Percentiles rank a stretch among this genome's conserved stretches.
Evolutionary conservation across 805 yeast genomes (phyloP).

Genomic region (Lipomyces kockii): DNA sequence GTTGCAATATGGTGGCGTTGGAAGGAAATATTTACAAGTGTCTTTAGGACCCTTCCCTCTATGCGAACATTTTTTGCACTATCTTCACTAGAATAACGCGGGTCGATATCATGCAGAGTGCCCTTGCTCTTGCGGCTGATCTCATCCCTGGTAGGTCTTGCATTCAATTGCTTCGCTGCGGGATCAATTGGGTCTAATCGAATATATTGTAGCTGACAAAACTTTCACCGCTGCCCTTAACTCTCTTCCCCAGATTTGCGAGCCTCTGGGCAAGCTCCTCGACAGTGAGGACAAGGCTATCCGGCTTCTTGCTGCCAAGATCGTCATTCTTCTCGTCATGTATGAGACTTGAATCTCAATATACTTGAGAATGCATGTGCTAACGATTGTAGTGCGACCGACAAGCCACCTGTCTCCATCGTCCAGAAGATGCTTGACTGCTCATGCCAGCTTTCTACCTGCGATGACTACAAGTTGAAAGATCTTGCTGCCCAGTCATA

Average conservation of each 20-base stretch:
- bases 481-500: constrained; percentile 68
- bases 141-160: constrained; percentile 43
- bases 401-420: constrained; percentile 42
- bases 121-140: constrained; percentile 66
- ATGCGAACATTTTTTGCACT: constrained; percentile 36
- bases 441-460: constrained; percentile 43
- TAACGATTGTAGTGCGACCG: constrained; percentile 36
- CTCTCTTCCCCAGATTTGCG: constrained; percentile 19
- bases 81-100: constrained; percentile 59
- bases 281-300: constrained; percentile 61
- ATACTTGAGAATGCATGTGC: not conserved
- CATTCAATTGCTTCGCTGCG: not conserved
- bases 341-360: constrained; percentile 23
- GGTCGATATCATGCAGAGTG: constrained; percentile 68
- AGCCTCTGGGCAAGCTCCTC: constrained; percentile 49
- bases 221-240: constrained; percentile 13
- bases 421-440: constrained; percentile 49
- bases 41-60: constrained; percentile 20
- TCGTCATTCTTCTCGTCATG: constrained; percentile 57
- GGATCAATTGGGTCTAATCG: not conserved
- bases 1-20: not conserved
- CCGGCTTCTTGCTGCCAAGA: constrained; percentile 59
- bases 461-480: constrained; percentile 57
- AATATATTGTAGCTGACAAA: not conserved
- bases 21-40: not conserved